A percentile compares a stretch with the other conserved stretches of the same genome.
phyloP scores from a whole-genome alignment of 371 early-diverging fungal species.

The Mortierella sp. region DNA sequence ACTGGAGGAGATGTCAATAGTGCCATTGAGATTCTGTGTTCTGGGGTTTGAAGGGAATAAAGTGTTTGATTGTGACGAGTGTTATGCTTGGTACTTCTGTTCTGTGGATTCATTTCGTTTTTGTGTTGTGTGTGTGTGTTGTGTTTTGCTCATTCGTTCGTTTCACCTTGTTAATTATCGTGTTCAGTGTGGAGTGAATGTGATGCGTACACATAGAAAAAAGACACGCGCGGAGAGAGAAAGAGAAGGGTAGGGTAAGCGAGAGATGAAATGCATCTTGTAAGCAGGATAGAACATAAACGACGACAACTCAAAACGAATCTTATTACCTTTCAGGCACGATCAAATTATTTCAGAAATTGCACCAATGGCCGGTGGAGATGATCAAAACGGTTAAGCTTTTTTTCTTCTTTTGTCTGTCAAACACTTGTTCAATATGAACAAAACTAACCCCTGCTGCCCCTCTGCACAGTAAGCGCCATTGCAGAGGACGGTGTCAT shows the following conservation, averaged over 20 bases:
- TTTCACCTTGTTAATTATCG: background rate
- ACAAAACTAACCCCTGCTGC: background rate
- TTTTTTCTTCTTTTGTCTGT: too few relatives aligned
- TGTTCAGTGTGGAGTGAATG: background rate
- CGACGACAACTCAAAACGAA: background rate
- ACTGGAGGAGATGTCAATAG: slow-evolving; percentile 94
- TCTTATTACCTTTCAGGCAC: background rate
- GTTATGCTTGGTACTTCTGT: too few relatives aligned
- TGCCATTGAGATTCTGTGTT: slow-evolving; percentile 90
- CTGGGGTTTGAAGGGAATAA: slow-evolving; percentile 4
- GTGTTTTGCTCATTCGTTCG: background rate
- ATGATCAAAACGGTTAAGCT: background rate
- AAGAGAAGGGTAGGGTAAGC: background rate
- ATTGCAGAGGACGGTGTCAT: background rate
- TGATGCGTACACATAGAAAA: background rate
- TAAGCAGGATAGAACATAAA: background rate
- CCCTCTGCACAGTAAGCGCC: background rate
- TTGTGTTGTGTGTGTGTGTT: background rate
- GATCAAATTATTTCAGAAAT: background rate
- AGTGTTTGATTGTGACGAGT: background rate
- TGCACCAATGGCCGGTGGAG: background rate
- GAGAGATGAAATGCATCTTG: background rate
- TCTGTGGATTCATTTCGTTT: background rate
- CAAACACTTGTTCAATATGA: background rate
- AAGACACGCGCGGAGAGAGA: background rate